Evolutionary conservation across 2,329 filamentous ascomycete genomes (phyloP).

Genomic region (Aureobasidium sp.): DNA sequence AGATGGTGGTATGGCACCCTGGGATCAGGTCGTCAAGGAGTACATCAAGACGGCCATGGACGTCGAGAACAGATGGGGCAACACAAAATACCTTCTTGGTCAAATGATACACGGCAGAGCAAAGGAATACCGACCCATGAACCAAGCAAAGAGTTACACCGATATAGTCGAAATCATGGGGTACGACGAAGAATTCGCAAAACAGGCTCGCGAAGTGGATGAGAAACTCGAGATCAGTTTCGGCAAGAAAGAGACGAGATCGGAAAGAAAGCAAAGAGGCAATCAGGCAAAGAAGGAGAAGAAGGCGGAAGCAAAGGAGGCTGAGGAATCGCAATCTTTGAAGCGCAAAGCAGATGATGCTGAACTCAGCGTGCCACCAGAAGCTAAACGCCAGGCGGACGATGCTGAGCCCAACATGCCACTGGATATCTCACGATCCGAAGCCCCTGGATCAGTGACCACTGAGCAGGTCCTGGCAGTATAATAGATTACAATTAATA

Average conservation of each 20-base stretch:
- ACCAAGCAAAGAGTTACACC: constrained; percentile 60
- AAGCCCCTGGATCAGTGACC: constrained; percentile 19
- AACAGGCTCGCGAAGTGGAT: constrained; percentile 59
- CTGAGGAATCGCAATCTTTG: constrained; percentile 16
- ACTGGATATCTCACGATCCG: constrained; percentile 19
- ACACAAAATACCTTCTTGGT: constrained; percentile 84
- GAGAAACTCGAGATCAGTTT: constrained; percentile 46
- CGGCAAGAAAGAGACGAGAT: constrained; percentile 39
- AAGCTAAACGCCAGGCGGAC: constrained; percentile 21
- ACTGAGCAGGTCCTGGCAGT: constrained; percentile 21
- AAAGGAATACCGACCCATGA: constrained; percentile 53
- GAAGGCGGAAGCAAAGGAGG: constrained; percentile 25
- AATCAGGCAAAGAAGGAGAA: constrained; percentile 23
- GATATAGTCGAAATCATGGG: constrained; percentile 59
- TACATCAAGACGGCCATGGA: constrained; percentile 68
- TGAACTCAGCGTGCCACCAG: constrained; percentile 2
- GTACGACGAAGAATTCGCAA: constrained; percentile 48
- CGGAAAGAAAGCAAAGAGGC: constrained; percentile 30
- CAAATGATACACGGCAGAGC: constrained; percentile 81
- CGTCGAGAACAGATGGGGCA: constrained; percentile 78
- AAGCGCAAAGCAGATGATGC: constrained; percentile 11
- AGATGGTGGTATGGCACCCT: constrained; percentile 62
- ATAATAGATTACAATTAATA: neutral
- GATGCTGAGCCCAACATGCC: constrained; percentile 21
- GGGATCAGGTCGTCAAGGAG: constrained; percentile 67